phyloP scores from a whole-genome alignment of 2,329 filamentous ascomycete genomes.

The Fusarium pseudocircinatum region DNA sequence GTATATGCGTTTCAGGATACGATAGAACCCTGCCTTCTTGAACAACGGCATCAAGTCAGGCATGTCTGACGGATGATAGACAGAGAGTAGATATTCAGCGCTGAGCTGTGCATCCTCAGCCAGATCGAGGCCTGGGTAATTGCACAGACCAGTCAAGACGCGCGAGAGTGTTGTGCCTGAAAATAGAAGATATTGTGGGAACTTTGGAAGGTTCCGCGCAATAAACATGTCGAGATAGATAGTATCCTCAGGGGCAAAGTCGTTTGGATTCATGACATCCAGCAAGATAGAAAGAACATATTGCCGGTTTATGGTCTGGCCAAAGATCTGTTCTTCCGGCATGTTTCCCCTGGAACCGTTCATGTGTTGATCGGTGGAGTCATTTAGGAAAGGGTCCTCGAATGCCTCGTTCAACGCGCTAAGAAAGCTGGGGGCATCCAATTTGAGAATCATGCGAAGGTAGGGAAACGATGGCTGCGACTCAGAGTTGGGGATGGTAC shows the following conservation, averaged over 20 bases:
- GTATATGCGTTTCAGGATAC: conserved; percentile 91
- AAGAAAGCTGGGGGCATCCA: conserved; percentile 90
- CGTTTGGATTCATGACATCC: conserved; percentile 83
- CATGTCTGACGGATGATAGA: conserved; percentile 90
- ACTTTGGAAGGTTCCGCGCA: conserved; percentile 93
- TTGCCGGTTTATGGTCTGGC: conserved; percentile 84
- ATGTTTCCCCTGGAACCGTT: conserved; percentile 64
- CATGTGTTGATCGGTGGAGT: conserved; percentile 68
- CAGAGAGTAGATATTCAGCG: conserved; percentile 91
- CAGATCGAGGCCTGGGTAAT: conserved; percentile 81
- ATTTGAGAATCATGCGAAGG: conserved; percentile 83
- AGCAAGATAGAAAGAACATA: conserved; percentile 91
- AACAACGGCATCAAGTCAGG: conserved; percentile 80
- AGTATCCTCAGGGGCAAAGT: conserved; percentile 82
- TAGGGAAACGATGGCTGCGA: conserved; percentile 85
- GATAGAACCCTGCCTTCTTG: conserved; percentile 82
- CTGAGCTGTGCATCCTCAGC: conserved; percentile 97
- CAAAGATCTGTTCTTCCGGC: conserved; percentile 73
- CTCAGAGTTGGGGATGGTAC: conserved; percentile 65
- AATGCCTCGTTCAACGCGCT: conserved; percentile 98
- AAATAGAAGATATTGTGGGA: conserved; percentile 92
- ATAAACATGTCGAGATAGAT: conserved; percentile 99
- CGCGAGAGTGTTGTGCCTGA: conserved; percentile 86
- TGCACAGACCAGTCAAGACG: conserved; percentile 83
- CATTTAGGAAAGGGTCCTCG: conserved; percentile 92